Conservation (phyloP, 257 asterid genomes). For the Gentiana dahurica region DNA sequence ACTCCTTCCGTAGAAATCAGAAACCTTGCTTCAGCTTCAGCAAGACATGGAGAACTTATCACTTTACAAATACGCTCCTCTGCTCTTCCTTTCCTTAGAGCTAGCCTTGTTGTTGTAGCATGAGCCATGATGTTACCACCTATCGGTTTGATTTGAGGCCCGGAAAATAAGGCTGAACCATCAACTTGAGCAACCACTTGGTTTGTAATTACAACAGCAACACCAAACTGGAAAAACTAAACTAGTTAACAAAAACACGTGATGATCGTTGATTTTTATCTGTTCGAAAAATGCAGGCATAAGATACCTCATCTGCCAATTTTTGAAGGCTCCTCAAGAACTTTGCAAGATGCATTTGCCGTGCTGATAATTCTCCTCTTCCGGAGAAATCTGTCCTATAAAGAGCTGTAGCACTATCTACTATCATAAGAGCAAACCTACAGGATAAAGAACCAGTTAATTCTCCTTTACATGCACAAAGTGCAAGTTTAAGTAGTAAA, state of each 20-base stretch:
- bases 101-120: constrained; percentile 89
- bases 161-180: constrained; percentile 82
- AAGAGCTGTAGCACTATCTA: constrained; percentile 94
- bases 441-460: constrained; percentile 4
- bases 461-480: background rate
- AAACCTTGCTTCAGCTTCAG: constrained; percentile 97
- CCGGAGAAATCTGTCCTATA: constrained; percentile 96
- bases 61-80: constrained; percentile 96
- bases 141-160: constrained; percentile 88
- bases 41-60: constrained; percentile 83
- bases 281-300: background rate
- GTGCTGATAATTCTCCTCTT: constrained; percentile 86
- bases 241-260: background rate
- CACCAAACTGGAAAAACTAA: constrained; percentile 54
- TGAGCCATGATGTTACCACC: constrained; percentile 99
- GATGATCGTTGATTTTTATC: background rate
- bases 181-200: constrained; percentile 99
- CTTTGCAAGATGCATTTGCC: constrained; percentile 99
- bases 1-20: constrained; percentile 77
- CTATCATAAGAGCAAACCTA: constrained; percentile 95
- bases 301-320: constrained; percentile 77
- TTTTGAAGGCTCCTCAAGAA: constrained; percentile 95
- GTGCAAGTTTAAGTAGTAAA: too few species aligned
- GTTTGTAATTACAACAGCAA: constrained; percentile 91
- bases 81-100: constrained; percentile 86